Evolutionary conservation across 163 green algal genomes (phyloP).

Genomic region (Chlamydomonas reinhardtii): DNA sequence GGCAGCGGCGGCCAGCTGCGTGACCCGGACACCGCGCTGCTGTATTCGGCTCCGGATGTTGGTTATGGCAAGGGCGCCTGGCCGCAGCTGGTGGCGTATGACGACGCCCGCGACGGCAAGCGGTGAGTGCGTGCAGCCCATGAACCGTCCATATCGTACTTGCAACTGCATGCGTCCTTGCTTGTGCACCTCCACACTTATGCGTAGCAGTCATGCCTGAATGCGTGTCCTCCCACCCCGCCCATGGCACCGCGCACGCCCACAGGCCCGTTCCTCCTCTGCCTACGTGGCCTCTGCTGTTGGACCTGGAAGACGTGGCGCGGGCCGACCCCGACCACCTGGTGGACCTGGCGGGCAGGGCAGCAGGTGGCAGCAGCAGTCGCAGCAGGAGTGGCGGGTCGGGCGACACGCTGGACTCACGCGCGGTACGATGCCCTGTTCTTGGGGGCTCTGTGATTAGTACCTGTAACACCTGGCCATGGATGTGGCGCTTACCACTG

Average conservation of each 20-base stretch:
- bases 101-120: constrained; percentile 25
- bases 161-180: too few species aligned
- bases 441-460: not conserved
- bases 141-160: too few species aligned
- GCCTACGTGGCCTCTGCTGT: constrained; percentile 13
- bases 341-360: constrained; percentile 11
- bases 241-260: too few species aligned
- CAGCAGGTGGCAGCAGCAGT: not conserved
- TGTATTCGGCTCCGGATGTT: constrained; percentile 24
- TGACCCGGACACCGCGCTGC: constrained; percentile 32
- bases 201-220: too few species aligned
- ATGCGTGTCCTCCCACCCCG: too few species aligned
- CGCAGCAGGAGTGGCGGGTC: not conserved
- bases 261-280: not conserved
- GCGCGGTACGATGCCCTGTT: constrained; percentile 1
- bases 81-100: constrained; percentile 36
- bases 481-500: too few species aligned
- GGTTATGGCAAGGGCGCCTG: constrained; percentile 25
- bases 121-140: not conserved
- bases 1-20: not conserved
- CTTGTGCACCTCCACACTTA: too few species aligned
- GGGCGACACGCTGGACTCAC: constrained; percentile 4
- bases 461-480: not conserved
- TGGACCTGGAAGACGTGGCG: constrained; percentile 29
- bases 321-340: not conserved